Evolutionary conservation across 2,329 filamentous ascomycete species (phyloP).

Genomic region (Ophiostoma populinum): DNA sequence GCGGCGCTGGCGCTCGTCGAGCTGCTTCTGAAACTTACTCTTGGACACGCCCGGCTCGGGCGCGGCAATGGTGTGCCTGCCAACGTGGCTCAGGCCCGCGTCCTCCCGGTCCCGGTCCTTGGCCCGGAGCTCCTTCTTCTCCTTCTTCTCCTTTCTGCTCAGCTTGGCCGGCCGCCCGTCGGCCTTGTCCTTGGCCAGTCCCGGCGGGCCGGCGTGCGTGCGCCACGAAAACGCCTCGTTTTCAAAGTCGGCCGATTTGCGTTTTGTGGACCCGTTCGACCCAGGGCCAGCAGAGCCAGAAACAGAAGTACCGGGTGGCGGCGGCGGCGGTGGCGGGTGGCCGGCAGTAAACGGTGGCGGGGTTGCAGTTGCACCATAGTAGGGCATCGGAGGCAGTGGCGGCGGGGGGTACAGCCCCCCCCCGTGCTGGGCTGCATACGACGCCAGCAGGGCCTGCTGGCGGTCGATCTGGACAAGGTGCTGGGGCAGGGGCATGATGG

Average conservation of each 20-base stretch:
- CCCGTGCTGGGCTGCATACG: slow-evolving; percentile 3
- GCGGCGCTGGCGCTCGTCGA: slow-evolving; percentile 78
- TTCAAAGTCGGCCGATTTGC: slow-evolving; percentile 57
- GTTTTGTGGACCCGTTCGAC: slow-evolving; percentile 69
- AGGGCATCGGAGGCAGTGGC: neutral
- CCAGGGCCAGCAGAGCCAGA: too few species aligned
- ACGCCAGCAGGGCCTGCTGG: slow-evolving; percentile 12
- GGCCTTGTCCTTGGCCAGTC: slow-evolving; percentile 37
- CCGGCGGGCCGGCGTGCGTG: slow-evolving; percentile 39
- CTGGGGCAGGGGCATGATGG: slow-evolving; percentile 67
- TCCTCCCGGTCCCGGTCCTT: too few species aligned
- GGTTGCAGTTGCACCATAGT: too few species aligned
- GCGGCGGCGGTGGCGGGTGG: too few species aligned
- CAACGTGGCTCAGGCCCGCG: neutral
- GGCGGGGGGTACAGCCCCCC: slow-evolving; percentile 6
- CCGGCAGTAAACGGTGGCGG: too few species aligned
- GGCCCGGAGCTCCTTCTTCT: too few species aligned
- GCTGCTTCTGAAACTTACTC: slow-evolving; percentile 79
- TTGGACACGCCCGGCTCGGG: slow-evolving; percentile 18
- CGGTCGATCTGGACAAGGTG: slow-evolving; percentile 61
- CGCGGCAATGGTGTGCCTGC: slow-evolving; percentile 12
- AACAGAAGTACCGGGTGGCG: too few species aligned
- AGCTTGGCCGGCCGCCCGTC: slow-evolving; percentile 20
- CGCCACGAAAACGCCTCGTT: slow-evolving; percentile 52
- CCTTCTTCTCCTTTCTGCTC: slow-evolving; percentile 10